Evolutionary conservation across 768 basidiomycete species (phyloP), one percentile per base, ranked within the genome.

Genomic region (Tylopilus subfusipes): DNA sequence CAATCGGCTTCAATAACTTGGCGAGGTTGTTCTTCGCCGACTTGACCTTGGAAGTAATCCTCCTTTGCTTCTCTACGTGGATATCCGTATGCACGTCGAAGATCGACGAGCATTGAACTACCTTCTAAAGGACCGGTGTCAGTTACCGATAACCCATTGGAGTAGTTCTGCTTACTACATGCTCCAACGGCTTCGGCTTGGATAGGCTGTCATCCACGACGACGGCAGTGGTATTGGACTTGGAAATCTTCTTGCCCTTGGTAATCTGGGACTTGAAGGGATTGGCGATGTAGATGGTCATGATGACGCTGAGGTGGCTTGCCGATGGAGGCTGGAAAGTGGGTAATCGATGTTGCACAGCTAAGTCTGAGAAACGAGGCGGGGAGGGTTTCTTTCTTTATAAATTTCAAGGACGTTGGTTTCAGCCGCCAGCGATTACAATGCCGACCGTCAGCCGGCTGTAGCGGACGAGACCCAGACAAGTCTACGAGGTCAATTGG

Each of bases 391-490:
- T 18, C 18, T 12, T n/a, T 10, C 33, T 56, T 59, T 59, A 65
- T 65, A 53, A 40, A n/a, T n/a, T 38, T 5, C 40, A 40, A 18
- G 12, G 18, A 36, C 9, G 38, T 38, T 53, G 30, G 40, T 38
- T 46, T 34, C 50, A 38, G 38, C 38, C 38, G 38, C 38, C 38
- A 9, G n/a, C 50, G 21, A 43, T 47, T 53, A 22, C 30, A 27
- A 51, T 1, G 59, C 16, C 21, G 53, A 62, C 55, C 25, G 56
- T 62, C 59, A 62, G 59, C 62, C 59, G 13, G 56, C 24, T 12
- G 33, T 9, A 31, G 8, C 0, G n/a, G 21, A 22, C 11, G 50
- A 40, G 10, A 52, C 38, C 11, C 21, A 30, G 50, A 59, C 48
- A 9, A 30, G 38, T 40, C 52, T 38, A 40, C 38, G 36, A 55